Base-by-base conservation (phyloP, 2,329 filamentous ascomycete species). In the Nigrospora oryzae region DNA sequence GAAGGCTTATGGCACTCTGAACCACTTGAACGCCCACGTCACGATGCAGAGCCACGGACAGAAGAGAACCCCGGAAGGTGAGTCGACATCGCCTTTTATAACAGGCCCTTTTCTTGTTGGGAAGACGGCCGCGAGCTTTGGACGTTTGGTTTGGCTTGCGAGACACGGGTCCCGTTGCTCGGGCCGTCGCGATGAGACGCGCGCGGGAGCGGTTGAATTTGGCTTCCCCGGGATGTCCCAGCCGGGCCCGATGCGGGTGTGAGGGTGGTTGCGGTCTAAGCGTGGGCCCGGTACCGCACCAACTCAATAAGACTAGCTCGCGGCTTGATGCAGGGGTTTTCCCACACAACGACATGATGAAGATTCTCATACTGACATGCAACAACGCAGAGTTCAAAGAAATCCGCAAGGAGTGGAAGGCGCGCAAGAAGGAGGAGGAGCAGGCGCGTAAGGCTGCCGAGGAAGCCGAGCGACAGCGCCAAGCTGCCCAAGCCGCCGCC, bases 321-420 rank as follows among this genome's bases (percentile, higher is more conserved):
- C 33, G 32, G 34, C 42, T 8, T 28, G 28, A 38, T n/a, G 19
- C 42, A 31, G 38, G 42, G 42, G 35, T 33, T 38, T 32, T 33
- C 42, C 42, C 37, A 36, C n/a, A n/a, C n/a, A 32, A 14, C 14
- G n/a, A 31, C 28, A 36, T 23, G 35, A 44, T 28, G 17, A 28
- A 33, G 42, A 28, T 6, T 32, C 28, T 16, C 34, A 28, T 36
- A 23, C 40, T 42, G 33, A 42, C 40, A 35, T 41, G 12, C 39
- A 34, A 36, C 33, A 7, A 8, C 35, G n/a, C 60, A 97, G 93
- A 97, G 66, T 97, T 98, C 71, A 98, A 98, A 64, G 93, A 98
- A 61, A 96, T 97, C 49, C 86, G 93, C 51, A 97, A 97, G 63
- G 91, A 97, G 62, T 98, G 93, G 93, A 98, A 97, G 72, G 87